Evolutionary conservation across 352 stramenopile genomes (phyloP).

Genomic region (Globisporangium irregulare): DNA sequence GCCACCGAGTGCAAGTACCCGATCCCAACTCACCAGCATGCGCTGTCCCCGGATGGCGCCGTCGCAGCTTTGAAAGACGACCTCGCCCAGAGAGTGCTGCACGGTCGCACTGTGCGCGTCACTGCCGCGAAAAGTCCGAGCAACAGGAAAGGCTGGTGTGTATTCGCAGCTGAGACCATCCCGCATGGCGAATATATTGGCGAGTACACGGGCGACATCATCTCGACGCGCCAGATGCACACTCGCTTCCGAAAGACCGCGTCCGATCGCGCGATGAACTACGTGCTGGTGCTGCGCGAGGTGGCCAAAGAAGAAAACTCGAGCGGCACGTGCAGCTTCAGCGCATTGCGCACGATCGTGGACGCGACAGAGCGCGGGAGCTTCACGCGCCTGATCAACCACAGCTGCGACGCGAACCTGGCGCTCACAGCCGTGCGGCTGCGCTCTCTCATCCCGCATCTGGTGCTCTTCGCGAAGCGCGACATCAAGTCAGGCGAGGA

Average conservation of each 20-base stretch:
- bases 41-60: conserved; percentile 21
- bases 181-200: conserved; percentile 33
- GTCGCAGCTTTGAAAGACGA: conserved; percentile 22
- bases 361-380: conserved; percentile 45
- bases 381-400: conserved; percentile 73
- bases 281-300: conserved; percentile 58
- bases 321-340: conserved; percentile 8
- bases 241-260: conserved; percentile 30
- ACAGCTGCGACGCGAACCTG: conserved; percentile 56
- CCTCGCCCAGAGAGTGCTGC: conserved; percentile 22
- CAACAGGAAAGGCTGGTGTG: conserved; percentile 44
- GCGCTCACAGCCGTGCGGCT: conserved; percentile 50
- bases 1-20: conserved; percentile 26
- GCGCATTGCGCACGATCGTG: conserved; percentile 55
- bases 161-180: conserved; percentile 35
- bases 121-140: conserved; percentile 18
- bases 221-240: conserved; percentile 42
- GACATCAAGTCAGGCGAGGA: conserved; percentile 35
- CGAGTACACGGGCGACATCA: conserved; percentile 64
- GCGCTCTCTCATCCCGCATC: conserved; percentile 52
- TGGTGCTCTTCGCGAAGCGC: conserved; percentile 50
- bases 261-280: conserved; percentile 32
- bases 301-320: not conserved
- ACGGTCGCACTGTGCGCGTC: conserved; percentile 29
- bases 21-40: conserved; percentile 17